Conservation (phyloP, 257 asterid species). For the Scutellaria minor region DNA sequence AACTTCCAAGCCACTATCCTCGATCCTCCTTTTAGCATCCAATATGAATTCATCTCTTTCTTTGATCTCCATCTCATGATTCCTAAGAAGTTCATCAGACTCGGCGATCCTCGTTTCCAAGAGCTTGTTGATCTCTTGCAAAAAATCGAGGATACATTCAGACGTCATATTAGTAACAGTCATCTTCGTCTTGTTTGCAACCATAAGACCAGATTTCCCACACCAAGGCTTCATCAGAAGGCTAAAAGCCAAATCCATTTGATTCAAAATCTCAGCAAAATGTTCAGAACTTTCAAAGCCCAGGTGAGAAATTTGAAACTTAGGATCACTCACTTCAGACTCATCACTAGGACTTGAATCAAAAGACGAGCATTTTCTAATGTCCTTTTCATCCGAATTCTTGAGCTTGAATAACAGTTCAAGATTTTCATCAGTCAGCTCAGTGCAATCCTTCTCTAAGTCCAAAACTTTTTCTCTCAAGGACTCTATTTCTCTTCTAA, state of each 20-base stretch:
- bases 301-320: conserved; percentile 40
- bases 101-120: conserved; percentile 57
- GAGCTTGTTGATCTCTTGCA: conserved; percentile 66
- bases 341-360: conserved; percentile 51
- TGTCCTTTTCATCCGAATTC: conserved; percentile 45
- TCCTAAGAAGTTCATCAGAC: conserved; percentile 40
- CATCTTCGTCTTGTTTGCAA: conserved; percentile 33
- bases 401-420: conserved; percentile 79
- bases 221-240: conserved; percentile 56
- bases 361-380: conserved; percentile 46
- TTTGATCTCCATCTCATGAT: conserved; percentile 50
- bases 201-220: conserved; percentile 25
- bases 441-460: conserved; percentile 79
- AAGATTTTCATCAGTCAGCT: conserved; percentile 89
- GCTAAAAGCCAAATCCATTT: conserved; percentile 50
- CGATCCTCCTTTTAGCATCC: conserved; percentile 49
- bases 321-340: conserved; percentile 64
- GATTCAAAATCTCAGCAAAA: conserved; percentile 45
- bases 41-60: conserved; percentile 37
- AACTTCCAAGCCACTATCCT: conserved; percentile 42
- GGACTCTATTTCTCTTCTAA: conserved; percentile 49
- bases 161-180: conserved; percentile 30
- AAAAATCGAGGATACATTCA: conserved; percentile 39
- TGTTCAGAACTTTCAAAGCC: conserved; percentile 37
- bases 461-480: conserved; percentile 67